Evolutionary conservation across 192 early-diverging fungal species (phyloP).

Genomic region (Lunasporangiospora selenospora): DNA sequence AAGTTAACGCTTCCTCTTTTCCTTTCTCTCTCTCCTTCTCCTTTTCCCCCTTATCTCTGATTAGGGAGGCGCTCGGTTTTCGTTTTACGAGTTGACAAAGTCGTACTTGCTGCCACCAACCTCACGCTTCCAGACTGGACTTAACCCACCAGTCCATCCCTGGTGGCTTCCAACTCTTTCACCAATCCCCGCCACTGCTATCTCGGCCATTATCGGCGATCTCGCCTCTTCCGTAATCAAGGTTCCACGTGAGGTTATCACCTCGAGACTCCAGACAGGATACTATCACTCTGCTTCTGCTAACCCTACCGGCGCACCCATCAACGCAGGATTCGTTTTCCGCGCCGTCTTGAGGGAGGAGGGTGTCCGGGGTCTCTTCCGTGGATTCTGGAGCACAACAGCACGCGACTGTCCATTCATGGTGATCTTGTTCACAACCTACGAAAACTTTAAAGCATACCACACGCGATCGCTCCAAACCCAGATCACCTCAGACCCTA

Average conservation of each 20-base stretch:
- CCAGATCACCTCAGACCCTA: constrained; percentile 45
- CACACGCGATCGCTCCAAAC: constrained; percentile 58
- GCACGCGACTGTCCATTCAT: constrained; percentile 81
- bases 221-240: constrained; percentile 76
- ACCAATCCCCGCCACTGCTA: constrained; percentile 68
- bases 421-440: constrained; percentile 76
- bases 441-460: constrained; percentile 76
- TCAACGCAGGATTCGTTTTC: constrained; percentile 56
- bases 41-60: background rate
- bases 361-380: constrained; percentile 69
- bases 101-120: constrained; percentile 52
- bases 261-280: constrained; percentile 73
- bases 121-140: constrained; percentile 42
- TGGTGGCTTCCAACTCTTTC: constrained; percentile 49
- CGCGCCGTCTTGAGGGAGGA: constrained; percentile 60
- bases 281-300: constrained; percentile 47
- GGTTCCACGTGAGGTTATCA: constrained; percentile 79
- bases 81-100: constrained; percentile 76
- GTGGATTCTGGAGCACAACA: constrained; percentile 75
- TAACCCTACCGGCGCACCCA: constrained; percentile 17
- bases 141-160: constrained; percentile 33
- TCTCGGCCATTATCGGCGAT: constrained; percentile 76
- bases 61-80: constrained; percentile 72
- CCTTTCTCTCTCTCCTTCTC: no score
- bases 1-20: no score